Evolutionary conservation across 2,329 filamentous ascomycete genomes (phyloP), one percentile per base, ranked within the genome.

Genomic region (Rutstroemia sydowiana): DNA sequence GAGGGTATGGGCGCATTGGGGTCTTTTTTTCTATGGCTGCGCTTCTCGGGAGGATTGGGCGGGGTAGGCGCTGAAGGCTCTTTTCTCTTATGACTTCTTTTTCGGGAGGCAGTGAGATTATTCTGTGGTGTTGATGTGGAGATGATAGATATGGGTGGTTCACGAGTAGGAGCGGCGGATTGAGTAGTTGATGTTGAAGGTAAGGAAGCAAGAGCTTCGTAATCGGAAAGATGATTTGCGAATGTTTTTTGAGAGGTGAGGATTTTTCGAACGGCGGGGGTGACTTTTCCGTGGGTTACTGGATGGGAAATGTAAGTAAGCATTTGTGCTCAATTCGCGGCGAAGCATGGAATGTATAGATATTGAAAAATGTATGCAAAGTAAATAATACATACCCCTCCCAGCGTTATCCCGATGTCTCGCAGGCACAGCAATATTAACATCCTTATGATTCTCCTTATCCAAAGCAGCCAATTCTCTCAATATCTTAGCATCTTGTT

Each of bases 381-480:
- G 20, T 11, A 20, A 45, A 32, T 18, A 20, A 32, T 36, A 28
- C 57, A 31, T 65, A 69, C 70, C 69, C 66, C 69, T 65, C 11
- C 68, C 65, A 34, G 68, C 70, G 50, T 68, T 70, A 20, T 74
- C 71, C 16, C 69, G 70, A 16, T 76, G 69, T 65, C 78, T 81
- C 3, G 75, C 69, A 0, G 84, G 82, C 3, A 92, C 73, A 0
- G 84, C 74, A 47, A 95, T 89, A n/a, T 77, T 73, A 1, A 81
- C 80, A 59, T 92, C 87, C 54, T 78, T 75, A 62, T 84, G 78
- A 58, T 85, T 88, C 65, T 97, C 93, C 48, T 82, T 81, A 64
- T 95, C 88, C 32, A 98, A 76, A 37, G 87, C 84, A 55, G 88
- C 84, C 43, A 97, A 78, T 62, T 93, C 88, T 59, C 89, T 86